Percentiles rank a stretch among this genome's conserved stretches.
phyloP scores from a whole-genome alignment of 2,329 filamentous ascomycete genomes.

The Dryadomyces sulphureus region DNA sequence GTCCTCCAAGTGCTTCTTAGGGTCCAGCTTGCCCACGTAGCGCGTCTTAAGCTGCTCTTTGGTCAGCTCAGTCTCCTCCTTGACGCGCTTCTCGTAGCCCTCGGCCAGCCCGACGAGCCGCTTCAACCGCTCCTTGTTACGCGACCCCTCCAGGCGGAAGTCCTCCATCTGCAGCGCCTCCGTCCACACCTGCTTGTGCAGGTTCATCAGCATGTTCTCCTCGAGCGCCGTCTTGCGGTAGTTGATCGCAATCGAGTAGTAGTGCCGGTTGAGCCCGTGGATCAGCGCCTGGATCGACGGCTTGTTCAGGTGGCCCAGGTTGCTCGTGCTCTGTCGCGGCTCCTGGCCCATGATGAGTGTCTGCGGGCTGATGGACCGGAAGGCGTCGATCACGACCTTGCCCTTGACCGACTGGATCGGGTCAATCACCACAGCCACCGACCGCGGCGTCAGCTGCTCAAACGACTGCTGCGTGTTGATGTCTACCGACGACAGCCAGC shows the following conservation, averaged over 20 bases:
- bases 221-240: conserved; percentile 95
- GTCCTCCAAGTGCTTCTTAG: conserved; percentile 97
- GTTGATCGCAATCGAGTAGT: conserved; percentile 98
- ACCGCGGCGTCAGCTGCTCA: conserved; percentile 91
- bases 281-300: conserved; percentile 99
- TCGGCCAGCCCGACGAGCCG: conserved; percentile 80
- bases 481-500: conserved; percentile 97
- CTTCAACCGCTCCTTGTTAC: conserved; percentile 80
- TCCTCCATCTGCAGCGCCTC: conserved; percentile 95
- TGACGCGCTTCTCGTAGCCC: conserved; percentile 96
- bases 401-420: conserved; percentile 99
- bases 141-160: conserved; percentile 68
- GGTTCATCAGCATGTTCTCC: conserved; percentile 99
- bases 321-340: conserved; percentile 92
- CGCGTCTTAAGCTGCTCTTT: conserved; percentile 97
- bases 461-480: conserved; percentile 99
- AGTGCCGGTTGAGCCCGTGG: conserved; percentile 93
- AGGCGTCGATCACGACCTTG: conserved; percentile 98
- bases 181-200: conserved; percentile 99
- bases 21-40: conserved; percentile 97
- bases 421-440: conserved; percentile 94
- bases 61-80: conserved; percentile 93
- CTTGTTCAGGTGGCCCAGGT: conserved; percentile 96
- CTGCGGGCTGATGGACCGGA: conserved; percentile 96
- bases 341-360: conserved; percentile 97